Evolutionary conservation across 345 rosid species (phyloP).

Genomic region (Triadica sebifera): DNA sequence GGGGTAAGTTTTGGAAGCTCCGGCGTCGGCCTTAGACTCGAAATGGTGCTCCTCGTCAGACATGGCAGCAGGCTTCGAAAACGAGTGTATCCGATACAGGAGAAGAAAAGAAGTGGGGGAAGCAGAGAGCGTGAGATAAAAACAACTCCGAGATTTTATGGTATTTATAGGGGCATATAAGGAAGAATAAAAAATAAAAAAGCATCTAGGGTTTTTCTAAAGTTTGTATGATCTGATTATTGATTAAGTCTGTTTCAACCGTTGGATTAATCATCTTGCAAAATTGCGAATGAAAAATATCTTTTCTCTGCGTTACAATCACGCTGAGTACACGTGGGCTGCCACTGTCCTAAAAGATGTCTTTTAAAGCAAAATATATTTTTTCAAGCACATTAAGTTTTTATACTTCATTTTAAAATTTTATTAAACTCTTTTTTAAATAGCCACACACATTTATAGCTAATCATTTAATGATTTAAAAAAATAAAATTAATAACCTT

Average conservation of each 20-base stretch:
- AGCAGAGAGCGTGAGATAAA: not conserved
- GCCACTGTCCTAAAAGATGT: not conserved
- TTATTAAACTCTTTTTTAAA: no score
- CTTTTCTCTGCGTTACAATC: not conserved
- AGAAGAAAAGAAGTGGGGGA: not conserved
- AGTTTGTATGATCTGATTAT: not conserved
- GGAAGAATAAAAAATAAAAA: not conserved
- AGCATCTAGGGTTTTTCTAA: slow-evolving; percentile 16
- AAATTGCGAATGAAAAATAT: not conserved
- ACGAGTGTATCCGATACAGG: not conserved
- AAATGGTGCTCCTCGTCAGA: slow-evolving; percentile 40
- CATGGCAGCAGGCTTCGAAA: slow-evolving; percentile 21
- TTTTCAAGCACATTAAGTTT: no score
- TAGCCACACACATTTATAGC: no score
- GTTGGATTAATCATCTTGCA: slow-evolving; percentile 1
- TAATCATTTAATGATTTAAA: no score
- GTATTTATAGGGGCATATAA: slow-evolving; percentile 11
- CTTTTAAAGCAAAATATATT: not conserved
- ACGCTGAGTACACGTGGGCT: slow-evolving; percentile 18
- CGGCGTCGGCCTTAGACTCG: slow-evolving; percentile 40
- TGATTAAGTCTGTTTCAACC: not conserved
- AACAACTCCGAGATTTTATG: not conserved
- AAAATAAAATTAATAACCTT: no score
- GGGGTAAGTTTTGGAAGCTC: slow-evolving; percentile 35
- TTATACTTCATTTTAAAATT: no score